Conservation (phyloP, 192 early-diverging fungal genomes). For the Powellomyces hirtus region DNA sequence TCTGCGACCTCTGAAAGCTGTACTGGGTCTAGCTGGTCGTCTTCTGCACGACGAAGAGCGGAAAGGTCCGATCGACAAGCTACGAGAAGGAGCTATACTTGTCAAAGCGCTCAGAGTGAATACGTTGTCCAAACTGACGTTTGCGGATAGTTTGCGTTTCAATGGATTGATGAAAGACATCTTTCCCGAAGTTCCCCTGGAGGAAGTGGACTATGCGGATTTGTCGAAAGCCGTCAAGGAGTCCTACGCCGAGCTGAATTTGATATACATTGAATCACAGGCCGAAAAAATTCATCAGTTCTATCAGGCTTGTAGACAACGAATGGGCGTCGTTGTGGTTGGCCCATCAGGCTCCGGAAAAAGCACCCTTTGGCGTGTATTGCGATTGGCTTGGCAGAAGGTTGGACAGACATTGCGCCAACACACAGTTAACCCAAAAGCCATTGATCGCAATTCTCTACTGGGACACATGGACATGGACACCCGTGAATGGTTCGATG, state of each 20-base stretch:
- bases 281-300: conserved; percentile 57
- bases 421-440: conserved; percentile 53
- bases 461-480: conserved; percentile 62
- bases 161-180: conserved; percentile 53
- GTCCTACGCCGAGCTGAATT: conserved; percentile 45
- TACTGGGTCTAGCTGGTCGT: conserved; percentile 48
- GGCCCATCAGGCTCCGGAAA: conserved; percentile 60
- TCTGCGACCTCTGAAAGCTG: conserved; percentile 53
- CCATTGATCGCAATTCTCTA: conserved; percentile 49
- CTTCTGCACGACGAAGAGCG: conserved; percentile 49
- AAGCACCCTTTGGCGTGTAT: conserved; percentile 44
- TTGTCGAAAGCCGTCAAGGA: conserved; percentile 43
- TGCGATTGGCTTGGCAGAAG: conserved; percentile 47
- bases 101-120: conserved; percentile 57
- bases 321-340: conserved; percentile 64
- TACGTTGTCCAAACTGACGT: conserved; percentile 58
- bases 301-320: conserved; percentile 54
- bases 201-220: conserved; percentile 51
- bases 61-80: conserved; percentile 10
- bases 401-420: conserved; percentile 44
- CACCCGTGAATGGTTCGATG: conserved; percentile 61
- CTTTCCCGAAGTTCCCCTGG: conserved; percentile 45
- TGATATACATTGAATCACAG: conserved; percentile 48
- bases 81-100: conserved; percentile 40
- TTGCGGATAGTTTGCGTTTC: conserved; percentile 45